Conservation (phyloP, 257 asterid species). For the Solanum corneliomulleri region DNA sequence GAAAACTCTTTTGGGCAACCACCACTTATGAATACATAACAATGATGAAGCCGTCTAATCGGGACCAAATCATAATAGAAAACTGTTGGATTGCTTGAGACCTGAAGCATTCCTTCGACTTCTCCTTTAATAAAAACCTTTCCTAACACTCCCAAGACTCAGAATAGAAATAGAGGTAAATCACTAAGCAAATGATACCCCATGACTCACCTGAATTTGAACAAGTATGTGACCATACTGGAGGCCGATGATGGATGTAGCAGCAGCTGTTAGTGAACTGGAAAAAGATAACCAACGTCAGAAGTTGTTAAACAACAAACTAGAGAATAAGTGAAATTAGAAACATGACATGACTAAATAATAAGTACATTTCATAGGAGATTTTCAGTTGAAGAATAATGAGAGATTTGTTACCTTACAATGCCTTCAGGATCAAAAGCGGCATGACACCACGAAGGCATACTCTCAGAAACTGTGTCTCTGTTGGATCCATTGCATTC, state of each 20-base stretch:
- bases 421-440: slow-evolving; percentile 94
- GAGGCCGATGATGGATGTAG: slow-evolving; percentile 68
- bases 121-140: neutral
- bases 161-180: neutral
- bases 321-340: slow-evolving; percentile 3
- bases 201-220: slow-evolving; percentile 41
- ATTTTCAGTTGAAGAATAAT: neutral
- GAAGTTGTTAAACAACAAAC: neutral
- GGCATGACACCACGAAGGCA: slow-evolving; percentile 78
- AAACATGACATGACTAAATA: slow-evolving; percentile 66
- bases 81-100: neutral
- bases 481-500: slow-evolving; percentile 46
- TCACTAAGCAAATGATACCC: neutral
- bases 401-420: slow-evolving; percentile 43
- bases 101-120: neutral
- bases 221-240: slow-evolving; percentile 74
- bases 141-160: neutral
- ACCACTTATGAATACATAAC: neutral
- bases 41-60: neutral
- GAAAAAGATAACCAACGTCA: neutral
- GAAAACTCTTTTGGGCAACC: neutral
- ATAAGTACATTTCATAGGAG: neutral
- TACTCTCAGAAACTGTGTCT: slow-evolving; percentile 23
- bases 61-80: neutral
- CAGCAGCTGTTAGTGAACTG: slow-evolving; percentile 80